These are phyloP conservation scores for Pouteria glomerata DNA, from an alignment of 148 eudicot genomes.

Conservation along the genomic window DNA sequence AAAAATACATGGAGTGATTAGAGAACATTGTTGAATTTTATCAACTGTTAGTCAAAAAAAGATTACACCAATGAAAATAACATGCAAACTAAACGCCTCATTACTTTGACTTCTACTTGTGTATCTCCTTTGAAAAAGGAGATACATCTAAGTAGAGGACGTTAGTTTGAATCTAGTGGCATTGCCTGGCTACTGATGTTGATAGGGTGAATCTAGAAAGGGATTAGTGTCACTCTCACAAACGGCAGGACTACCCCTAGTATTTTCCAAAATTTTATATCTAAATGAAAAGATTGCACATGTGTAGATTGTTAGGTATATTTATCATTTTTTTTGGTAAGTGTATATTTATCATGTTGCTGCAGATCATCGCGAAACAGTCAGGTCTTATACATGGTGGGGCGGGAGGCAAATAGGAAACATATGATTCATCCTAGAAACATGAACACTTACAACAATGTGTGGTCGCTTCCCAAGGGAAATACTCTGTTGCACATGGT, in stretches of 20 bases:
- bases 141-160: neutral
- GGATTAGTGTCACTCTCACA: too few relatives aligned
- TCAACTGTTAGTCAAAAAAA: neutral
- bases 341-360: too few relatives aligned
- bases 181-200: too few relatives aligned
- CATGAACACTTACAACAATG: constrained; percentile 45
- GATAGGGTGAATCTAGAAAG: too few relatives aligned
- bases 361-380: too few relatives aligned
- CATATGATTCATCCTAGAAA: neutral
- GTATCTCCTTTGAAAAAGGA: neutral
- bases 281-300: neutral
- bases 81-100: neutral
- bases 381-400: too few relatives aligned
- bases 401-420: too few relatives aligned
- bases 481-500: constrained; percentile 47
- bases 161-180: too few relatives aligned
- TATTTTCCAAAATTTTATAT: neutral
- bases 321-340: too few relatives aligned
- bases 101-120: neutral
- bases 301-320: neutral
- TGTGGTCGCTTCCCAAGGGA: constrained; percentile 59
- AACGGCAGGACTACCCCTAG: too few relatives aligned
- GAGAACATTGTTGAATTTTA: neutral
- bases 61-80: too few relatives aligned
- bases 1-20: neutral